Evolutionary conservation across 306 rosid species (phyloP), one percentile per base, ranked within the genome.

Genomic region (Ormosia semicastrata): DNA sequence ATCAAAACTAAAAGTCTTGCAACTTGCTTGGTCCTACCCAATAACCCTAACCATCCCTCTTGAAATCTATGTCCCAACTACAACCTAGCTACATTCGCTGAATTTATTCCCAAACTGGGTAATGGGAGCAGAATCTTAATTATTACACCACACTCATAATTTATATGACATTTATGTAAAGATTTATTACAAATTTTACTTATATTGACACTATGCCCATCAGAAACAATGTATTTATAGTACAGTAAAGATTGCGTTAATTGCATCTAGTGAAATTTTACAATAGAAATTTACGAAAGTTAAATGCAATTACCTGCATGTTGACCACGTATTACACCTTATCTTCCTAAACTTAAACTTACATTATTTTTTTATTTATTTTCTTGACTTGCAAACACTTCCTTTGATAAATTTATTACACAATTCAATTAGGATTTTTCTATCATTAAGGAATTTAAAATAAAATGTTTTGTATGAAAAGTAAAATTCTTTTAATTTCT

Each of bases 11-110:
- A 71, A 86, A 88, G 90, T 86, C 87, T 52, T 15, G 71, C 89
- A 83, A 85, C 81, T 83, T 85, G 88, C 68, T 53, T 0, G 85
- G 82, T 84, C 87, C 87, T 68, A 60, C 69, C 39, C 50, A 4
- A 1, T 2, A 8, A 33, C 34, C 8, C 82, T 41, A 77, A 64
- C 82, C 79, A 69, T 79, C 69, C 52, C 58, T 73, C 62, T 47
- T 79, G 46, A 84, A 79, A 79, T 66, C 47, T 74, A 58, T 49
- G 41, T 74, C 58, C 81, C 57, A 83, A 79, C 85, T 62, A 33
- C 70, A 79, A 41, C 24, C 77, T 69, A 57, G 44, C 59, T 69
- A 30, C 71, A 76, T 81, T 83, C 75, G 18, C 40, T 83, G 63
- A 39, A 77, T 54, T 59, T 78, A 62, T 76, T 63, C 65, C 32